Base-by-base conservation (phyloP, 345 rosid species). In the Reutealis trisperma region DNA sequence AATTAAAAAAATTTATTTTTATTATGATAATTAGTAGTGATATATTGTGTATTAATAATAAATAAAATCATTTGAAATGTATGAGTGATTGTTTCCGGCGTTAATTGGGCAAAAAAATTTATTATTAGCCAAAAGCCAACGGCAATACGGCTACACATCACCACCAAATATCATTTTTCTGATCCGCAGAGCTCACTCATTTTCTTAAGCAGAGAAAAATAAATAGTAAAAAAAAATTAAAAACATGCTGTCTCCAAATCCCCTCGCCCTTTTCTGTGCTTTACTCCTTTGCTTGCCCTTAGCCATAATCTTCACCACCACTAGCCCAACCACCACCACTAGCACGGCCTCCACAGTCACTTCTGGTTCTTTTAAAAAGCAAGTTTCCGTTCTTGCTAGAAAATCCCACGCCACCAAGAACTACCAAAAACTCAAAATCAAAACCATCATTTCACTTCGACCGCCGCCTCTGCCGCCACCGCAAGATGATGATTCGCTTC, bases 281-380 rank as follows among this genome's bases (percentile, higher is more conserved):
- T 77, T 90, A 7, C 86, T 92, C 64, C 83, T 92, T 11, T 90
- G 89, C 81, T 63, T 92, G 19, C 92, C 97, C 8, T 79, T 91
- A 0, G 96, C 90, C 71, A 18, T 92, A 2, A 59, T 91, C 75
- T 83, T 90, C 87, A 87, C 92, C 21, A 66, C 84, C 75, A 82
- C 78, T 63, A 62, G 19, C 62, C 80, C 84, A 15, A 61, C 86
- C 75, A 12, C 76, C 71, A 57, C 85, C 81, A 37, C 72, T 77
- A 52, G 82, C 66, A 41, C 79, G 59, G 34, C 77, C 72, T 8
- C 78, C 42, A 62, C 81, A 47, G 62, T 71, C 52, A 72, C 30
- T 27, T 27, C 30, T 27, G 30, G 21, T 22, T 63, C 67, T 19
- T 2, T 25, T 21, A 44, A 37, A 55, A 73, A 41, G 55, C 80